phyloP scores from a whole-genome alignment of 495 filamentous ascomycete genomes.

The Terfezia boudieri region DNA sequence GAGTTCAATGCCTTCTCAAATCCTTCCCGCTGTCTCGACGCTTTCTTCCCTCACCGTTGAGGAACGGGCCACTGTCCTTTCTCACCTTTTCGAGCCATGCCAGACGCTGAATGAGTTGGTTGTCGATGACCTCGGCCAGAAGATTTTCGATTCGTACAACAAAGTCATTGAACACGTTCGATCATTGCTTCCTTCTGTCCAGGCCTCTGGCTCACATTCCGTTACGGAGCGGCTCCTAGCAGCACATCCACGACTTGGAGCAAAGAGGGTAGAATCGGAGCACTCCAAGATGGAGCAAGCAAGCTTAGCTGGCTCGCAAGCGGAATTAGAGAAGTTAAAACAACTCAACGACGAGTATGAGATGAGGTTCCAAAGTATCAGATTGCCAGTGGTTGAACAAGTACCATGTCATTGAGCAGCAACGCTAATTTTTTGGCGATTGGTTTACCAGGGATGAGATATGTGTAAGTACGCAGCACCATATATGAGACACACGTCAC shows the following conservation, averaged over 20 bases:
- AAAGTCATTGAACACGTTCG: slow-evolving; percentile 37
- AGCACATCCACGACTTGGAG: slow-evolving; percentile 76
- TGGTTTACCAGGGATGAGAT: slow-evolving; percentile 35
- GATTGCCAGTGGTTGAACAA: background rate
- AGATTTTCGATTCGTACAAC: slow-evolving; percentile 36
- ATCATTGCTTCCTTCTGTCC: slow-evolving; percentile 31
- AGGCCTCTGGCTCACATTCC: slow-evolving; percentile 21
- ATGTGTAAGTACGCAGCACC: slow-evolving; percentile 37
- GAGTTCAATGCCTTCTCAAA: slow-evolving; percentile 12
- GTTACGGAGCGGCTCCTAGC: slow-evolving; percentile 41
- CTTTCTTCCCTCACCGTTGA: slow-evolving; percentile 29
- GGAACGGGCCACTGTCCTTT: slow-evolving; percentile 40
- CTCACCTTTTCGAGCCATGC: slow-evolving; percentile 73
- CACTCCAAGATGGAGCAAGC: slow-evolving; percentile 62
- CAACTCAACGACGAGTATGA: slow-evolving; percentile 66
- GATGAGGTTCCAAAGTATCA: slow-evolving; percentile 39
- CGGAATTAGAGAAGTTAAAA: slow-evolving; percentile 35
- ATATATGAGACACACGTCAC: background rate
- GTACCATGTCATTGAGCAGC: background rate
- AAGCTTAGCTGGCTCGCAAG: slow-evolving; percentile 31
- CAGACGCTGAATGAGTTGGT: slow-evolving; percentile 49
- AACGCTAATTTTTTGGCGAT: background rate
- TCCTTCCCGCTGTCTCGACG: slow-evolving; percentile 20
- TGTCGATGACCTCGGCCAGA: slow-evolving; percentile 39
- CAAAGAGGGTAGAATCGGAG: slow-evolving; percentile 51